Conservation (phyloP, 2,329 filamentous ascomycete genomes). For the Scedosporium apiospermum region DNA sequence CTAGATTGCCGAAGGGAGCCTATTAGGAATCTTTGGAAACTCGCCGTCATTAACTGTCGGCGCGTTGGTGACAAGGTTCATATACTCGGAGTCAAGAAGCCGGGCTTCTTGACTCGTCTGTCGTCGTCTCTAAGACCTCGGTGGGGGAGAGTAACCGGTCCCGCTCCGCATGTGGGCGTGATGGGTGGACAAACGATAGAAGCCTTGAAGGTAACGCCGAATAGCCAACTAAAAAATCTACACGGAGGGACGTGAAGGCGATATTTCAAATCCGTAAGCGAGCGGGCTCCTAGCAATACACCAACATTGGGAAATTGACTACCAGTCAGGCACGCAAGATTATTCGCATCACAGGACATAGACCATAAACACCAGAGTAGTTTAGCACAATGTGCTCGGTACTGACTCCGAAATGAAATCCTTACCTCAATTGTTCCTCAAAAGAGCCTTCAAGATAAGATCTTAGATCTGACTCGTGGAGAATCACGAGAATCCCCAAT, state of each 20-base stretch:
- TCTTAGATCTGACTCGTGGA: background rate
- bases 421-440: background rate
- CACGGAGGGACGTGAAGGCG: background rate
- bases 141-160: conserved; percentile 84
- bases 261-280: background rate
- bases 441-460: background rate
- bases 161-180: too few species aligned
- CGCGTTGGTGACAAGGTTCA: too few species aligned
- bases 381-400: background rate
- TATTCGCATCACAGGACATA: background rate
- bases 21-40: too few species aligned
- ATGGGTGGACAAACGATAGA: too few species aligned
- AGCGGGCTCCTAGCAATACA: background rate
- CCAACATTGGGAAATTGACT: background rate
- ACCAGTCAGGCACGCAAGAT: background rate
- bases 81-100: background rate
- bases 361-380: background rate
- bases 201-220: background rate
- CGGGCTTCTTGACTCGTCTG: too few species aligned
- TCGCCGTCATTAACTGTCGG: too few species aligned
- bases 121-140: conserved; percentile 63
- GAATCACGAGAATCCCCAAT: background rate
- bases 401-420: background rate
- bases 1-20: too few species aligned
- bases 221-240: background rate